phyloP scores from a whole-genome alignment of 768 basidiomycete genomes.

The Artomyces pyxidatus region DNA sequence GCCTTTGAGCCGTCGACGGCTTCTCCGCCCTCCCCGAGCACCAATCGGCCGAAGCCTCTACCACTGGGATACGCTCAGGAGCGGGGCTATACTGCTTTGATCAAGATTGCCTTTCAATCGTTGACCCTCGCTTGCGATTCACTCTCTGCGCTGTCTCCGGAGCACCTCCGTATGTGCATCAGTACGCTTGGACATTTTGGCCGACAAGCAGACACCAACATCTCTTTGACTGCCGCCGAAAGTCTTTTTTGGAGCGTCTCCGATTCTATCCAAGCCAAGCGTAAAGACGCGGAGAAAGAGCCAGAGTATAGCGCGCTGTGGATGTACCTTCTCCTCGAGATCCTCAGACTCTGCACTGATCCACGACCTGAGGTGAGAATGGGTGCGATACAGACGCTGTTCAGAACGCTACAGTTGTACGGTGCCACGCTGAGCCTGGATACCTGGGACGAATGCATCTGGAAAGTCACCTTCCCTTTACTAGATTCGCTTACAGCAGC shows the following conservation, averaged over 20 bases:
- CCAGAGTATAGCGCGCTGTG: constrained; percentile 80
- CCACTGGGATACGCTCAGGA: constrained; percentile 51
- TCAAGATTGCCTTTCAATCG: constrained; percentile 93
- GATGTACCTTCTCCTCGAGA: constrained; percentile 84
- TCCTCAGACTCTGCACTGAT: constrained; percentile 78
- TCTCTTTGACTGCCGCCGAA: constrained; percentile 89
- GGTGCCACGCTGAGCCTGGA: constrained; percentile 74
- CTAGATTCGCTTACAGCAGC: constrained; percentile 59
- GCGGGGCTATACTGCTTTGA: constrained; percentile 62
- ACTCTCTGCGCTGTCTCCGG: constrained; percentile 69
- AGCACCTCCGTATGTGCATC: constrained; percentile 84
- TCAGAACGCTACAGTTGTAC: constrained; percentile 89
- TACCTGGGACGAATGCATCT: constrained; percentile 89
- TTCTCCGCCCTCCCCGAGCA: constrained; percentile 26
- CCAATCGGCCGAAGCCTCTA: constrained; percentile 23
- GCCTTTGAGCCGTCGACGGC: constrained; percentile 25
- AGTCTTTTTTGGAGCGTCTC: constrained; percentile 94
- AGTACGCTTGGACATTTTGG: constrained; percentile 88
- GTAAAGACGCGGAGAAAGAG: constrained; percentile 54
- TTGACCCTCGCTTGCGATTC: constrained; percentile 93
- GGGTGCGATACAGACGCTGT: constrained; percentile 92
- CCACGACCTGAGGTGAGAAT: constrained; percentile 80
- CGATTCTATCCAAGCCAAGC: constrained; percentile 85
- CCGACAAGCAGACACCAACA: constrained; percentile 89
- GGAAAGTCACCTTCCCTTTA: constrained; percentile 85